phyloP scores from a whole-genome alignment of 2,329 filamentous ascomycete species.

The Biscogniauxia mediterranea region DNA sequence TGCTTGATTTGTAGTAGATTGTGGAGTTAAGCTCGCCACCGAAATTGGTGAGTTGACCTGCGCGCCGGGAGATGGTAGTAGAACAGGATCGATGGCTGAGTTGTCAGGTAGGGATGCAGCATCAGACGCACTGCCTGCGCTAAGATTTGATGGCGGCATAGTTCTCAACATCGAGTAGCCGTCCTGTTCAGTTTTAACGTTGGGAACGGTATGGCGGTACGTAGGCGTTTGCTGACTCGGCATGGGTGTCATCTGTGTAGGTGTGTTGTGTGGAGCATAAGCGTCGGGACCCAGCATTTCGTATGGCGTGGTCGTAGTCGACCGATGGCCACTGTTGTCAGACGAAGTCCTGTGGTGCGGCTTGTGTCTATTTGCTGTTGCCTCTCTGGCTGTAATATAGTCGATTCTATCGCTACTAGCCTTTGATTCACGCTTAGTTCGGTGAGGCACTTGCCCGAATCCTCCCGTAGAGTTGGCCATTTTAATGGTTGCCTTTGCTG shows the following conservation, averaged over 20 bases:
- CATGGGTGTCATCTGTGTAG: conserved; percentile 25
- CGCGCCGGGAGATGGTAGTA: conserved; percentile 45
- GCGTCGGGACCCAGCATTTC: conserved; percentile 23
- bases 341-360: conserved; percentile 18
- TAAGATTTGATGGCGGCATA: conserved; percentile 40
- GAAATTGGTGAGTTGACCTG: conserved; percentile 36
- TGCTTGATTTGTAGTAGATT: conserved; percentile 26
- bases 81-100: conserved; percentile 42
- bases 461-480: conserved; percentile 89
- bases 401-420: conserved; percentile 26
- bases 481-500: conserved; percentile 91
- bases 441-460: conserved; percentile 55
- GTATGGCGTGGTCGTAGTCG: conserved; percentile 21
- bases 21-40: conserved; percentile 34
- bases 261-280: conserved; percentile 22
- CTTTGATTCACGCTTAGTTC: conserved; percentile 29
- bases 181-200: conserved; percentile 39
- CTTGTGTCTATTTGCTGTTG: conserved; percentile 30
- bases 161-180: conserved; percentile 39
- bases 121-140: conserved; percentile 38
- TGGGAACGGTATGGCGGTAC: conserved; percentile 31
- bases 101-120: conserved; percentile 34
- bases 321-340: conserved; percentile 24
- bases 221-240: conserved; percentile 22
- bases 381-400: conserved; percentile 32